These are phyloP conservation scores for Hansenula lynferdii DNA, from an alignment of 1,139 yeast species.

Conservation along the genomic window DNA sequence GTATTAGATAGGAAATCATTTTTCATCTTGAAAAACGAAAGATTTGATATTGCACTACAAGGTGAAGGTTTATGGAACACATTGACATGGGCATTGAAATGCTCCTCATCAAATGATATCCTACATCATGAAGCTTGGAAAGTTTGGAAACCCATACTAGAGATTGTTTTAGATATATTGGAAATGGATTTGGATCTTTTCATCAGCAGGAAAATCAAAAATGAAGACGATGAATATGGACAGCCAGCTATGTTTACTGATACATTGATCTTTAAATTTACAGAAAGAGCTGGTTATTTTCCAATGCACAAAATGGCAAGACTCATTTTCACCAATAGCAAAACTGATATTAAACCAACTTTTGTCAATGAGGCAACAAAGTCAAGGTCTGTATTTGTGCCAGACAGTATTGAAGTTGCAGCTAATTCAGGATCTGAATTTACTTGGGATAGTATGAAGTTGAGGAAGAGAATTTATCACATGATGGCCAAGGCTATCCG, in stretches of 20 bases:
- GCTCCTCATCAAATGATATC: conserved; percentile 7
- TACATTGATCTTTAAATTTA: conserved; percentile 7
- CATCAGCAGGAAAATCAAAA: background rate
- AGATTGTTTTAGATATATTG: conserved; percentile 14
- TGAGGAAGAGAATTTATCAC: conserved; percentile 11
- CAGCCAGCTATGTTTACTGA: conserved; percentile 2
- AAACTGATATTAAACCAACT: conserved; percentile 5
- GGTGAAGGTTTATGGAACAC: conserved; percentile 17
- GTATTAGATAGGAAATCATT: conserved; percentile 13
- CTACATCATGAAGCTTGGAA: conserved; percentile 13
- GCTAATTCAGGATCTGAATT: background rate
- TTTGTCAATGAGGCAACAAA: conserved; percentile 12
- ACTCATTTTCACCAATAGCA: conserved; percentile 5
- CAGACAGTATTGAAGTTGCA: background rate
- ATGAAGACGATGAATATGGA: background rate
- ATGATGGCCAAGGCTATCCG: conserved; percentile 8
- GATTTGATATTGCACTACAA: conserved; percentile 17
- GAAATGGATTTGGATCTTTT: conserved; percentile 12
- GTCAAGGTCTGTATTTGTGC: conserved; percentile 12
- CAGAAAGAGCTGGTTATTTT: conserved; percentile 21
- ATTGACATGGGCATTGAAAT: conserved; percentile 17
- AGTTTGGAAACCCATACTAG: conserved; percentile 17
- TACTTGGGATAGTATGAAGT: conserved; percentile 9
- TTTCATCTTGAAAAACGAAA: conserved; percentile 14
- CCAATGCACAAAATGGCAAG: conserved; percentile 23